A percentile compares a stretch with the other conserved stretches of the same genome.
Conservation (phyloP, 805 yeast genomes). For the Hanseniaspora vineae region DNA sequence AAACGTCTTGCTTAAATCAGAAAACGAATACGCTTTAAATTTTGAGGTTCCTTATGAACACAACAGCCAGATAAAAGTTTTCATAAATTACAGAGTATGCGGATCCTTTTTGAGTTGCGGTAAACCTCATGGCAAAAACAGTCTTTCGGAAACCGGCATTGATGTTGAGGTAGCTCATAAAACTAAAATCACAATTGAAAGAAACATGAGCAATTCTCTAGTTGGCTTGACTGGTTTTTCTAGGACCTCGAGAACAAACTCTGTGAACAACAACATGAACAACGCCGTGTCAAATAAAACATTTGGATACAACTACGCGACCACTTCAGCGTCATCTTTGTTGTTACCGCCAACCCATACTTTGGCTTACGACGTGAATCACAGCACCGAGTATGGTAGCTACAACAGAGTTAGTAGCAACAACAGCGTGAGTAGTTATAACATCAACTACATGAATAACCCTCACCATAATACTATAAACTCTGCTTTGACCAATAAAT, state of each 20-base stretch:
- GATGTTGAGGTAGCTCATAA: constrained; percentile 10
- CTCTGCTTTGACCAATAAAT: too few relatives aligned
- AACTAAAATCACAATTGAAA: constrained; percentile 9
- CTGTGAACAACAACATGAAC: constrained; percentile 15
- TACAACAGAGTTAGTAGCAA: constrained; percentile 16
- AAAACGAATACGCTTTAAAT: background rate
- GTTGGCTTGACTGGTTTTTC: constrained; percentile 1
- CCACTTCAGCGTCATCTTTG: constrained; percentile 3
- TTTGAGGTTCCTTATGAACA: background rate
- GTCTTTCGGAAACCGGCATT: constrained; percentile 2
- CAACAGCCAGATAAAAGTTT: background rate
- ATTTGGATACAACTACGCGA: constrained; percentile 15
- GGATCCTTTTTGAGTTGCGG: too few relatives aligned
- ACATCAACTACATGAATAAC: background rate
- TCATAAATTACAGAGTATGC: background rate
- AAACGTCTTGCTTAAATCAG: constrained; percentile 4
- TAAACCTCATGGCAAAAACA: too few relatives aligned
- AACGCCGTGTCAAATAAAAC: constrained; percentile 1
- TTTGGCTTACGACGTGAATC: constrained; percentile 10
- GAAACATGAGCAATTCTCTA: constrained; percentile 5
- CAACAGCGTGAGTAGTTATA: constrained; percentile 15
- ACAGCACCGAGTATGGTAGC: constrained; percentile 17
- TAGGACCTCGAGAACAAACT: constrained; percentile 7
- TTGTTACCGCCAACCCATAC: constrained; percentile 17
- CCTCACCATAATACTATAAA: too few relatives aligned